Evolutionary conservation across 1,139 yeast species (phyloP).

Genomic region (Yamadazyma conglobata): DNA sequence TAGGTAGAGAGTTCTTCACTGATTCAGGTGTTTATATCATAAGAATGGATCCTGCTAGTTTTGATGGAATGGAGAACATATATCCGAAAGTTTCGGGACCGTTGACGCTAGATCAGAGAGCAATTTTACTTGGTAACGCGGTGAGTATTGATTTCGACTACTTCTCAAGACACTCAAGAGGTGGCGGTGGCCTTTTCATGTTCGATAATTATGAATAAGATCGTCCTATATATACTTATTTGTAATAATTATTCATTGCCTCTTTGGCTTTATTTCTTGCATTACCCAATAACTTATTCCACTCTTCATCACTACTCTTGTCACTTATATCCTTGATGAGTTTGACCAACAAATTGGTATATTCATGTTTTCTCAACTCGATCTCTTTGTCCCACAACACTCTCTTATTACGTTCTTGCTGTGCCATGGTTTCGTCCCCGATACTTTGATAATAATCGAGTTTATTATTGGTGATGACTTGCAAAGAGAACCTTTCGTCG

Average conservation of each 20-base stretch:
- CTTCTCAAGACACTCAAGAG: slow-evolving; percentile 81
- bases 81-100: slow-evolving; percentile 43
- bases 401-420: slow-evolving; percentile 32
- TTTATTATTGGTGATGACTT: slow-evolving; percentile 54
- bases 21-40: slow-evolving; percentile 91
- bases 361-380: slow-evolving; percentile 53
- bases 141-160: slow-evolving; percentile 93
- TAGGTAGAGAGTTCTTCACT: slow-evolving; percentile 87
- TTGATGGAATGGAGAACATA: slow-evolving; percentile 43
- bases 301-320: slow-evolving; percentile 39
- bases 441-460: slow-evolving; percentile 32
- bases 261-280: slow-evolving; percentile 25
- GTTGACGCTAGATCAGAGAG: slow-evolving; percentile 76
- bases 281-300: slow-evolving; percentile 33
- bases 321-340: slow-evolving; percentile 40
- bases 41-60: slow-evolving; percentile 72
- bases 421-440: slow-evolving; percentile 34
- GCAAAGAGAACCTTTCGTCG: slow-evolving; percentile 56
- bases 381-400: slow-evolving; percentile 40
- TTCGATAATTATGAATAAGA: slow-evolving; percentile 37
- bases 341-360: slow-evolving; percentile 49
- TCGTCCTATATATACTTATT: slow-evolving; percentile 1
- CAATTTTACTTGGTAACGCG: slow-evolving; percentile 81
- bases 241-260: slow-evolving; percentile 4
- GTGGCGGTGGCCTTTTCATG: slow-evolving; percentile 40